Evolutionary conservation across 2,329 filamentous ascomycete species (phyloP).

Genomic region (Cytospora chrysosperma): DNA sequence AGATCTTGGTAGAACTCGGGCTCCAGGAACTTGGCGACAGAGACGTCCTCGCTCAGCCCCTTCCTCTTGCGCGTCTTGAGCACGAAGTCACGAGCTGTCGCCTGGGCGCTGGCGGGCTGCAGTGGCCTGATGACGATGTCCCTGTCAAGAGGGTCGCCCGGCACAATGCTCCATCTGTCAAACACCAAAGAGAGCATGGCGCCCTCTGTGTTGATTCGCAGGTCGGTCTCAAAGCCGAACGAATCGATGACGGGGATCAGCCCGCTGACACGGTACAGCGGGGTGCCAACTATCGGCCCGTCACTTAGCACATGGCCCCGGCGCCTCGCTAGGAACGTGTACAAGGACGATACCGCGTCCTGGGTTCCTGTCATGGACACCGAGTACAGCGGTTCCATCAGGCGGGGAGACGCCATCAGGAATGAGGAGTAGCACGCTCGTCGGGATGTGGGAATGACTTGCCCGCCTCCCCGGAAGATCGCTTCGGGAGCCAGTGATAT

Average conservation of each 20-base stretch:
- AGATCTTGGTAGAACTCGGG: constrained; percentile 87
- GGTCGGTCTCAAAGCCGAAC: constrained; percentile 96
- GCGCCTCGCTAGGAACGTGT: constrained; percentile 85
- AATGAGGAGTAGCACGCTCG: constrained; percentile 95
- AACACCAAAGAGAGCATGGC: constrained; percentile 90
- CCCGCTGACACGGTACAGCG: constrained; percentile 86
- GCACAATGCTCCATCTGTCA: constrained; percentile 93
- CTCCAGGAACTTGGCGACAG: constrained; percentile 93
- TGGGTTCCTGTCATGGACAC: constrained; percentile 92
- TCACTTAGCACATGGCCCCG: constrained; percentile 94
- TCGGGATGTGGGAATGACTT: constrained; percentile 93
- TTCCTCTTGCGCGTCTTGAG: constrained; percentile 93
- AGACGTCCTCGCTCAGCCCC: constrained; percentile 92
- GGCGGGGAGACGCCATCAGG: constrained; percentile 89
- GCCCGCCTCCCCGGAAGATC: constrained; percentile 91
- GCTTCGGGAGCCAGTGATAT: constrained; percentile 82
- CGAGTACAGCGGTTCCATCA: constrained; percentile 96
- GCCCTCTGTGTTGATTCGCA: constrained; percentile 93
- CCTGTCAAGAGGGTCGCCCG: constrained; percentile 89
- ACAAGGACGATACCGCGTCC: constrained; percentile 82
- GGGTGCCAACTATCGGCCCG: constrained; percentile 89
- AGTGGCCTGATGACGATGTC: constrained; percentile 79
- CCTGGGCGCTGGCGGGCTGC: constrained; percentile 84
- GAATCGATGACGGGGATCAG: constrained; percentile 94
- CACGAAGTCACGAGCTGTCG: constrained; percentile 92